Base-by-base conservation (phyloP, 2,329 filamentous ascomycete genomes). In the Lasiodiplodia theobromae region DNA sequence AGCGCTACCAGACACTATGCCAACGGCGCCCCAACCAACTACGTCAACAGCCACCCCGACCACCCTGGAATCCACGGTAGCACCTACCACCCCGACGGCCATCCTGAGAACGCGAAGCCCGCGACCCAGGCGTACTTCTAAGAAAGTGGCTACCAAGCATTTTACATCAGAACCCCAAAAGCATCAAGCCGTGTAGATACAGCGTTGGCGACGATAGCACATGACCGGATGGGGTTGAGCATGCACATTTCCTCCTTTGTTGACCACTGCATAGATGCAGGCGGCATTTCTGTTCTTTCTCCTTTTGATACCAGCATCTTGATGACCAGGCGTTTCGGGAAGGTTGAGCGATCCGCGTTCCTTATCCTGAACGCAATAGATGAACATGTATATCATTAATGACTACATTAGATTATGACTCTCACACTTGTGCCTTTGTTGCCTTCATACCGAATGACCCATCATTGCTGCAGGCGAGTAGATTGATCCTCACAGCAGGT, bases 1-100 rank as follows among this genome's bases (percentile, higher is more conserved):
- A 64, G 60, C 11, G 60, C 47, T 7, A 64, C 60, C n/a, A 64
- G 60, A n/a, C 60, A 64, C 31, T 64, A 64, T 44, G 60, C 60
- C 8, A 49, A 12, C 28, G 18, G 37, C 23, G 57, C 57, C 21
- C 67, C 67, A 28, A 54, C 60, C 53, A 53, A 40, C 28, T 47
- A 44, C 14, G 57, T 23, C 44, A 52, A 53, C 60, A 47, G 44
- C 28, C 37, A 68, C 23, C 44, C 56, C 8, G 58, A 37, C 21
- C 40, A 49, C 23, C 21, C 44, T 7, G 66, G 66, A 18, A 67
- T 68, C 21, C 57, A 70, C 52, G 65, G 56, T 12, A 23, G 54
- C 25, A 69, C 68, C 2, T 69, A 69, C 37, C 63, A 68, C 52
- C 64, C 68, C 21, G 68, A 69, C 57, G 68, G 68, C 31, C 64